These are phyloP conservation scores for Kodamaea nitidulidarum DNA, from an alignment of 805 yeast species.

Conservation along the genomic window DNA sequence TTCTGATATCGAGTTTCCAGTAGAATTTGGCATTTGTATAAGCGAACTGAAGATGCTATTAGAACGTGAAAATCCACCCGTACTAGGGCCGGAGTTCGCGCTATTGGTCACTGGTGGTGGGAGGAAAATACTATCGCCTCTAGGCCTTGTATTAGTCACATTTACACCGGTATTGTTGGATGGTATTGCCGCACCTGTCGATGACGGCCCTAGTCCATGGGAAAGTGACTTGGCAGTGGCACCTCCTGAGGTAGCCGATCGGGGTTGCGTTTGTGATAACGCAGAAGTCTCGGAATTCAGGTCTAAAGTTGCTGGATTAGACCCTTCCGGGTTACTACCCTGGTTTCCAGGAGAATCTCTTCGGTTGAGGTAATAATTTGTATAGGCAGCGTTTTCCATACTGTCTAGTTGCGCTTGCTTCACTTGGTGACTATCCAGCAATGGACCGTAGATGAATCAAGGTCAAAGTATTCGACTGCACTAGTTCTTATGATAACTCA, in stretches of 20 bases:
- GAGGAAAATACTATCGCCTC: constrained; percentile 26
- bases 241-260: constrained; percentile 1
- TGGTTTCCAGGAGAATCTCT: constrained; percentile 4
- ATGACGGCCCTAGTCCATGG: not conserved
- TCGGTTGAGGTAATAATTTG: constrained; percentile 8
- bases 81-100: not conserved
- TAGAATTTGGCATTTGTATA: constrained; percentile 37
- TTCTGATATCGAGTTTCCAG: constrained; percentile 31
- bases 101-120: constrained; percentile 7
- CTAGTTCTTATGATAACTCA: too few species aligned
- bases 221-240: not conserved
- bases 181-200: not conserved
- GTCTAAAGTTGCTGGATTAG: not conserved
- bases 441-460: too few species aligned
- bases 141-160: constrained; percentile 18
- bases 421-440: too few species aligned
- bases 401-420: too few species aligned
- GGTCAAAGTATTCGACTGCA: too few species aligned
- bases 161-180: not conserved
- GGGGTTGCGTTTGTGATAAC: not conserved
- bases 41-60: constrained; percentile 25
- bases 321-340: not conserved
- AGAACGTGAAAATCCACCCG: constrained; percentile 9
- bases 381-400: constrained; percentile 8
- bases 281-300: not conserved